These are phyloP conservation scores for Suillus alpinus DNA, from an alignment of 768 basidiomycete genomes.

Conservation along the genomic window DNA sequence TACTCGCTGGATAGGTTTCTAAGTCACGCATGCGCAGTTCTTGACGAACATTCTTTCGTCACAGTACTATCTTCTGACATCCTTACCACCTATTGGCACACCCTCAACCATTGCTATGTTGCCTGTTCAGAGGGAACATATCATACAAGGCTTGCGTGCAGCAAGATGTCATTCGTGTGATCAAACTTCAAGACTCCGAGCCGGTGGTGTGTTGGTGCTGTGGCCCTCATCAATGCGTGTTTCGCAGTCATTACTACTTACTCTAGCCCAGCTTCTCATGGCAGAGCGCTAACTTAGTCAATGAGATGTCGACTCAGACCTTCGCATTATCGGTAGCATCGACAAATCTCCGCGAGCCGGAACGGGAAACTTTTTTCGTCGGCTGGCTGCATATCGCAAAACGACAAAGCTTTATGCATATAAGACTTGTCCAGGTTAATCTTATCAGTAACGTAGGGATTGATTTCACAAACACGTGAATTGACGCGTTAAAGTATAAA, in stretches of 20 bases:
- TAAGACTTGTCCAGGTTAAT: too few species aligned
- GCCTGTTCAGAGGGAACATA: background rate
- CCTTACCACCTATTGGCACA: background rate
- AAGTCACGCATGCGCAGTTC: background rate
- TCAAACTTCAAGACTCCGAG: too few species aligned
- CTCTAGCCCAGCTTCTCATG: too few species aligned
- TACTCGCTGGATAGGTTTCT: background rate
- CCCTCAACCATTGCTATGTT: background rate
- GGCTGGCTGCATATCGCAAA: conserved; percentile 47
- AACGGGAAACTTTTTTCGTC: conserved; percentile 38
- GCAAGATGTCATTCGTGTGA: background rate
- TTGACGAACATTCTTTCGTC: background rate
- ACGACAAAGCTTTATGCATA: conserved; percentile 38
- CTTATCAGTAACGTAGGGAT: too few species aligned
- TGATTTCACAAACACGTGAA: too few species aligned
- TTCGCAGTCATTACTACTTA: too few species aligned
- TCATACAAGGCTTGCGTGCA: background rate
- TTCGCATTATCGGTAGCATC: conserved; percentile 10
- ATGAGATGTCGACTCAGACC: background rate
- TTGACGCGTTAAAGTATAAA: too few species aligned
- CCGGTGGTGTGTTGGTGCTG: too few species aligned
- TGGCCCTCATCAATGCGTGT: too few species aligned
- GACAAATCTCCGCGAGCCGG: conserved; percentile 33
- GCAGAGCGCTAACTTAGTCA: background rate
- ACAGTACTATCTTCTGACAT: background rate